Evolutionary conservation across 2,329 filamentous ascomycete genomes (phyloP).

Genomic region (Fusarium subtropicale): DNA sequence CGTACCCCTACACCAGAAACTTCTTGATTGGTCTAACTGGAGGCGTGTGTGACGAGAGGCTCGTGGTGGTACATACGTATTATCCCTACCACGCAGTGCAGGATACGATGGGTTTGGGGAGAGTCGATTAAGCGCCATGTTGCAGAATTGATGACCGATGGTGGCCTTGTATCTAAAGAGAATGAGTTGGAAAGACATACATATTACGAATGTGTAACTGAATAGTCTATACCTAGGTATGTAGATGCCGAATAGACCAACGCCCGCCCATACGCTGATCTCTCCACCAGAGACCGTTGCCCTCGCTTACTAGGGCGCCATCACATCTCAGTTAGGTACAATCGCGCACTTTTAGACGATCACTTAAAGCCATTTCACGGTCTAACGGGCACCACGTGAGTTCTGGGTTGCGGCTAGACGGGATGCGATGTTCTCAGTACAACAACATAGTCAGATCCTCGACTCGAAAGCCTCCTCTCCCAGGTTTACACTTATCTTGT

Average conservation of each 20-base stretch:
- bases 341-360: slow-evolving; percentile 32
- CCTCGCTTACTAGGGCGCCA: slow-evolving; percentile 18
- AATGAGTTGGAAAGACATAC: neutral
- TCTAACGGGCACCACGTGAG: slow-evolving; percentile 39
- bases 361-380: slow-evolving; percentile 17
- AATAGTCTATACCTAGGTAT: neutral
- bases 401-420: slow-evolving; percentile 19
- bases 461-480: neutral
- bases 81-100: neutral
- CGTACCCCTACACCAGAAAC: slow-evolving; percentile 6
- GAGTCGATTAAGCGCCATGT: slow-evolving; percentile 6
- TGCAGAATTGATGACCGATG: neutral
- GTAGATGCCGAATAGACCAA: neutral
- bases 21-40: slow-evolving; percentile 27
- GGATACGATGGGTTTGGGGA: slow-evolving; percentile 1
- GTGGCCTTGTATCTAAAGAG: neutral
- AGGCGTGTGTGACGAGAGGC: slow-evolving; percentile 33
- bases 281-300: slow-evolving; percentile 24
- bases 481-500: neutral
- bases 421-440: slow-evolving; percentile 23
- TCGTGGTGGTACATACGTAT: slow-evolving; percentile 18
- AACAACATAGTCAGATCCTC: slow-evolving; percentile 4
- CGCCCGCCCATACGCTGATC: slow-evolving; percentile 21
- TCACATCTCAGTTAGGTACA: slow-evolving; percentile 42
- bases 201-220: neutral